Conservation (phyloP, 2,329 filamentous ascomycete species). For the Paecilomyces niveus region DNA sequence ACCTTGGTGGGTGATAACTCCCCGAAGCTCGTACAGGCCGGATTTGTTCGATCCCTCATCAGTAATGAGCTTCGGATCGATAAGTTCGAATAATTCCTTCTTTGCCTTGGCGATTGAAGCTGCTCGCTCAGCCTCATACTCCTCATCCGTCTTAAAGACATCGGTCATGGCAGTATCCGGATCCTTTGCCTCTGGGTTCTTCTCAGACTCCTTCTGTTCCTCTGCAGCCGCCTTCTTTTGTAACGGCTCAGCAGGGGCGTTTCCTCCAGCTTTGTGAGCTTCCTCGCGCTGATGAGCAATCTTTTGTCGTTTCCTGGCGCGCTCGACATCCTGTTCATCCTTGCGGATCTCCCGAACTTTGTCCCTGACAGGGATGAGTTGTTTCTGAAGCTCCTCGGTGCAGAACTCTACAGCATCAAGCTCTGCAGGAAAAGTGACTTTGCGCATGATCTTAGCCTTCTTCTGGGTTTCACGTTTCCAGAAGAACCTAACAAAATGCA, state of each 20-base stretch:
- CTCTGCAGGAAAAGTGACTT: slow-evolving; percentile 92
- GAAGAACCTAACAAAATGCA: slow-evolving; percentile 97
- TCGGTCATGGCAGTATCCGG: slow-evolving; percentile 66
- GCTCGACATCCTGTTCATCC: slow-evolving; percentile 88
- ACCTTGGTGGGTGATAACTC: slow-evolving; percentile 92
- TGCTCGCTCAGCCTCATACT: slow-evolving; percentile 79
- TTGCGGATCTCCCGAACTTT: slow-evolving; percentile 93
- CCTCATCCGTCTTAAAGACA: slow-evolving; percentile 85
- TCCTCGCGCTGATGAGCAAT: slow-evolving; percentile 52
- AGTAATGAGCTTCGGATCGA: slow-evolving; percentile 64
- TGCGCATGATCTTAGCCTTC: slow-evolving; percentile 99
- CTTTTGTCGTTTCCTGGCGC: slow-evolving; percentile 87
- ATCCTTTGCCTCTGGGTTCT: slow-evolving; percentile 48
- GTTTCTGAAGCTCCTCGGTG: slow-evolving; percentile 76
- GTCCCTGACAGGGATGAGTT: slow-evolving; percentile 86
- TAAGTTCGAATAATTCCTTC: slow-evolving; percentile 75
- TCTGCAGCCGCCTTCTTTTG: slow-evolving; percentile 43
- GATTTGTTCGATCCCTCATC: slow-evolving; percentile 88
- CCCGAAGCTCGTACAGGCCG: slow-evolving; percentile 88
- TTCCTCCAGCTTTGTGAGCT: slow-evolving; percentile 38
- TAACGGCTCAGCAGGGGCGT: slow-evolving; percentile 30
- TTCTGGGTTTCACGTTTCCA: slow-evolving; percentile 95
- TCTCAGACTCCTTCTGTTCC: slow-evolving; percentile 46
- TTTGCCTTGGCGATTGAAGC: slow-evolving; percentile 71
- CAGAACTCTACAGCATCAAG: slow-evolving; percentile 93